Evolutionary conservation across 2,329 filamentous ascomycete species (phyloP).

Genomic region (Stromatinia cepivora): DNA sequence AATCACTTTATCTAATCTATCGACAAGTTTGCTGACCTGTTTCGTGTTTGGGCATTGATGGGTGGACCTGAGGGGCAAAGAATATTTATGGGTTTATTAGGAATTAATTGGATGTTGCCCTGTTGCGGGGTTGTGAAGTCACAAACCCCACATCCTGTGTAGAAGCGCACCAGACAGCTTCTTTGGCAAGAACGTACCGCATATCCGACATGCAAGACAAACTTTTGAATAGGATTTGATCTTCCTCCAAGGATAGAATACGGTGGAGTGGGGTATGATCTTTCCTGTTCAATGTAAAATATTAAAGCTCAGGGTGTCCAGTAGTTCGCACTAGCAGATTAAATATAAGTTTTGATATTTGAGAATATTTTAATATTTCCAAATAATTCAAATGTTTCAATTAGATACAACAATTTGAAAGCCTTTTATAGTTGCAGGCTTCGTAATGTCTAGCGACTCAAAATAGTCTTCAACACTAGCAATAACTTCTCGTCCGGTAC

Average conservation of each 20-base stretch:
- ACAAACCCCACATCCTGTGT: conserved; percentile 1
- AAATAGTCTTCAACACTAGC: neutral
- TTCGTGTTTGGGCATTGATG: neutral
- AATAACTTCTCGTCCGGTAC: conserved; percentile 8
- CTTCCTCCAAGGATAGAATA: neutral
- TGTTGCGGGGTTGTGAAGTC: conserved; percentile 5
- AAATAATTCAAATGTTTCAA: neutral
- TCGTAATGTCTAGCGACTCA: neutral
- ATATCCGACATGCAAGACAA: neutral
- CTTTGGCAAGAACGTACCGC: neutral
- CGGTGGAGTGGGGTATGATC: neutral
- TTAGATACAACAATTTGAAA: no score
- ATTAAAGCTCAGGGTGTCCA: no score
- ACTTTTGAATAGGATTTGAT: neutral
- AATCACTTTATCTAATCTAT: neutral
- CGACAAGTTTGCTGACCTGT: neutral
- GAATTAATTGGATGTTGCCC: neutral
- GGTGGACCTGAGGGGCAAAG: no score
- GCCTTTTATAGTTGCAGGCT: no score
- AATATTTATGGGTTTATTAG: neutral
- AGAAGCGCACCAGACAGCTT: conserved; percentile 20
- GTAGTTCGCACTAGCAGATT: no score
- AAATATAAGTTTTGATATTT: no score
- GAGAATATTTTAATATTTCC: no score
- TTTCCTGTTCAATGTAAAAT: neutral